These are phyloP conservation scores for Aspergillus jensenii DNA, from an alignment of 2,329 filamentous ascomycete genomes.

Conservation along the genomic window DNA sequence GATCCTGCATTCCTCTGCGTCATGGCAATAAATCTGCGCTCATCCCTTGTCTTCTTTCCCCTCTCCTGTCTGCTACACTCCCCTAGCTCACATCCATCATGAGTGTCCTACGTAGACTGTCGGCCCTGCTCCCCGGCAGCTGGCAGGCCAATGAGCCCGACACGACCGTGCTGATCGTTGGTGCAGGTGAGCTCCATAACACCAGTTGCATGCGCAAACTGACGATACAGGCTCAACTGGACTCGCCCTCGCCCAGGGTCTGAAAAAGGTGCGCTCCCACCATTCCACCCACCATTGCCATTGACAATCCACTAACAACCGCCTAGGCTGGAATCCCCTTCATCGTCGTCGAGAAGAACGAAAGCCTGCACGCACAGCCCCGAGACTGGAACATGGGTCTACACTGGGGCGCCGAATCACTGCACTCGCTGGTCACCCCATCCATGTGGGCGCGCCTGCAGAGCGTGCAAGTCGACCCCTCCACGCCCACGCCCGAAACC, in stretches of 20 bases:
- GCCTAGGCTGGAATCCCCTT: slow-evolving; percentile 24
- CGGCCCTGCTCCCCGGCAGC: not conserved
- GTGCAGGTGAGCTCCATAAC: slow-evolving; percentile 16
- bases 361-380: slow-evolving; percentile 17
- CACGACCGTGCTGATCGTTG: slow-evolving; percentile 18
- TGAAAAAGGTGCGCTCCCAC: slow-evolving; percentile 34
- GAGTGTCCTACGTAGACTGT: not conserved
- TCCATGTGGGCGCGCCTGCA: slow-evolving; percentile 27
- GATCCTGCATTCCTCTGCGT: not conserved
- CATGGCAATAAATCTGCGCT: not conserved
- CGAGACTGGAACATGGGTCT: slow-evolving; percentile 37
- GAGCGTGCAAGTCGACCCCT: slow-evolving; percentile 29
- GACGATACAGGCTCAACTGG: slow-evolving; percentile 40
- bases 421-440: slow-evolving; percentile 23
- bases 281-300: not conserved
- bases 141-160: not conserved
- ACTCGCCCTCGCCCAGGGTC: slow-evolving; percentile 42
- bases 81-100: not conserved
- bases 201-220: not conserved
- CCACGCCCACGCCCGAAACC: slow-evolving; percentile 20
- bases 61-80: not conserved
- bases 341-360: slow-evolving; percentile 27
- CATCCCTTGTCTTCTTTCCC: not conserved
- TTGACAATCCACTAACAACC: not conserved
- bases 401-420: slow-evolving; percentile 28